Base-by-base conservation (phyloP, 805 yeast genomes). In the Saturnispora dispora region DNA sequence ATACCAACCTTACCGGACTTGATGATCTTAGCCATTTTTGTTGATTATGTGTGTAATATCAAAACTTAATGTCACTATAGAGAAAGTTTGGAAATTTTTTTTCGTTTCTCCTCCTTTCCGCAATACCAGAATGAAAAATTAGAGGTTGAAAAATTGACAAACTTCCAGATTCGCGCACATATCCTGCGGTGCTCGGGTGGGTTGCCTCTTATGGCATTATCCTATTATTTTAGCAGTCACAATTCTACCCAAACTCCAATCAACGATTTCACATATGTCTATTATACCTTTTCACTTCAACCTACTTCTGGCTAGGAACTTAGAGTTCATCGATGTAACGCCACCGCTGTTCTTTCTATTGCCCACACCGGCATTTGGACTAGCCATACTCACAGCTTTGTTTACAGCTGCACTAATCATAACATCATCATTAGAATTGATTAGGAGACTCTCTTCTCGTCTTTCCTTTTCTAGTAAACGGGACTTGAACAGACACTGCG, bases 1-100 rank as follows among this genome's bases (percentile, higher is more conserved):
- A 74, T 83, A 85, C 91, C 97, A 85, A 91, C 98, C 86, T 86
- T 89, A 83, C 97, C 97, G 76, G 98, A 87, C 82, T 91, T 93
- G 79, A 93, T 84, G 85, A 93, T 91, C 80, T 93, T 93, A 81
- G 96, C 96, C 96, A 89, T 90, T 78, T 71, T 74, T 63, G 54
- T 46, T 53, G 50, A 53, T 52, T 59, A 37, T 37, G 47, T 53
- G 47, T 55, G 44, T 51, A 40, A 40, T 23, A 22, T 40, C 44
- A 11, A 40, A 40, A 36, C 22, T 40, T 22, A 18, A 40, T 18
- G 41, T 18, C 22, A 18, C 41, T 37, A 37, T 40, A 15, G 30
- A 18, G 28, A 36, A n/a, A 40, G 44, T 40, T 22, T 23, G 27
- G 44, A 40, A 40, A 40, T 22, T 40, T 40, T 40, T 25, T 40